Conservation (phyloP, 805 yeast genomes). For the Kodamaea nitidulidarum region DNA sequence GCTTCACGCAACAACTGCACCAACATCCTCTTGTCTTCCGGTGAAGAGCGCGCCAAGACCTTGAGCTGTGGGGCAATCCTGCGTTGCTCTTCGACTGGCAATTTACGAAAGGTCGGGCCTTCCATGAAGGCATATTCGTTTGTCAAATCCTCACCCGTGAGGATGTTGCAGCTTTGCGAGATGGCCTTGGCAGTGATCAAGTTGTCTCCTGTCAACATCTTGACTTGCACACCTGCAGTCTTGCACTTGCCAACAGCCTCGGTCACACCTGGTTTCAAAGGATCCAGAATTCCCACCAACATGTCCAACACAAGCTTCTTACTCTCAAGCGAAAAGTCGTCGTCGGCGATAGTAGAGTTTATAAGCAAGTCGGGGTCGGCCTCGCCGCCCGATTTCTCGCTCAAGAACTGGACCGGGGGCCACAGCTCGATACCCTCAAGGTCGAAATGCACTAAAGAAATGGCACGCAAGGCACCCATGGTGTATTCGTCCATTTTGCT, state of each 20-base stretch:
- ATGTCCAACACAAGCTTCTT: slow-evolving; percentile 54
- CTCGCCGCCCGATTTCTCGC: slow-evolving; percentile 25
- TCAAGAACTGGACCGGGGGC: slow-evolving; percentile 60
- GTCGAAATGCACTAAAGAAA: slow-evolving; percentile 82
- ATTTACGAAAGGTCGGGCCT: slow-evolving; percentile 82
- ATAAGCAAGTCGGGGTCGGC: slow-evolving; percentile 40
- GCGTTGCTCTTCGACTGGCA: slow-evolving; percentile 53
- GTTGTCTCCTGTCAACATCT: slow-evolving; percentile 99
- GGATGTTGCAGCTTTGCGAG: slow-evolving; percentile 79
- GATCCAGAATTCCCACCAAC: slow-evolving; percentile 92
- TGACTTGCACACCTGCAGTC: slow-evolving; percentile 87
- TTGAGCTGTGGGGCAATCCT: slow-evolving; percentile 66
- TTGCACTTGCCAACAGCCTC: slow-evolving; percentile 84
- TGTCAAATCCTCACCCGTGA: slow-evolving; percentile 46
- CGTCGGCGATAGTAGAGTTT: slow-evolving; percentile 25
- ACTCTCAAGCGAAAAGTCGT: slow-evolving; percentile 10
- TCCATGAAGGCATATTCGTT: slow-evolving; percentile 73
- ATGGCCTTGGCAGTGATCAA: slow-evolving; percentile 88
- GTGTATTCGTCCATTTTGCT: slow-evolving; percentile 55
- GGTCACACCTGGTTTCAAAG: slow-evolving; percentile 85
- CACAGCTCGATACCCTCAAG: slow-evolving; percentile 46
- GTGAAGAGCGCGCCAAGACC: slow-evolving; percentile 91
- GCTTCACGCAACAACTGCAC: slow-evolving; percentile 74
- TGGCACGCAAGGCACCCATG: slow-evolving; percentile 76
- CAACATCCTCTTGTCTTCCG: slow-evolving; percentile 87